A percentile compares a stretch with the other conserved stretches of the same genome.
Conservation (phyloP, 2,329 filamentous ascomycete genomes). For the Trichoderma sp. region DNA sequence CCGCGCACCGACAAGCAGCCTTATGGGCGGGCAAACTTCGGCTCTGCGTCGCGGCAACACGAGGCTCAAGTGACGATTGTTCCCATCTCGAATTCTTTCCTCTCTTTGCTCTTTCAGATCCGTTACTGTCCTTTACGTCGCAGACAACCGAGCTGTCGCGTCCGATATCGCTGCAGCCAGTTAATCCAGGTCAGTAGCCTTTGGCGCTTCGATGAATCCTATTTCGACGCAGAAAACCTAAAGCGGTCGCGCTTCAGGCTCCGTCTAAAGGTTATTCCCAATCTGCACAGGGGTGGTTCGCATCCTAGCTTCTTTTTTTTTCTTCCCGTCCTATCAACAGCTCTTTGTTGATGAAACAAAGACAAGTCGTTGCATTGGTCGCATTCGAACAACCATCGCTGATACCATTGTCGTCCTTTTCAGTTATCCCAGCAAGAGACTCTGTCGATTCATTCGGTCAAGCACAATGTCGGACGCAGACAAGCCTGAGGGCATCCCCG, state of each 20-base stretch:
- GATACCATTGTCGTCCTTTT: background rate
- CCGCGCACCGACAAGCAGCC: background rate
- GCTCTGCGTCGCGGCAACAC: slow-evolving; percentile 14
- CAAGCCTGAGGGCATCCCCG: slow-evolving; percentile 32
- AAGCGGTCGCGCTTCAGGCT: slow-evolving; percentile 9
- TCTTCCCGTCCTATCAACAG: background rate
- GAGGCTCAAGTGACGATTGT: slow-evolving; percentile 18
- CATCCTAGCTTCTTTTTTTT: slow-evolving; percentile 5
- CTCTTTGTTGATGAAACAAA: background rate
- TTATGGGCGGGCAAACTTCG: slow-evolving; percentile 21
- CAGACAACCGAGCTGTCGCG: slow-evolving; percentile 17
- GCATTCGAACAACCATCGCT: background rate
- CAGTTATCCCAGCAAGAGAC: slow-evolving; percentile 17
- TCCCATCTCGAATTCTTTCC: slow-evolving; percentile 2
- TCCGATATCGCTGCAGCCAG: slow-evolving; percentile 21
- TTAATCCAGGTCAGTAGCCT: slow-evolving; percentile 16
- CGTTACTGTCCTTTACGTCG: slow-evolving; percentile 11
- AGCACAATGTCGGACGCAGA: slow-evolving; percentile 34
- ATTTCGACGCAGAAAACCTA: background rate
- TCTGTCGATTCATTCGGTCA: slow-evolving; percentile 21
- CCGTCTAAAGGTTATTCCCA: slow-evolving; percentile 6
- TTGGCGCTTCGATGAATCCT: background rate
- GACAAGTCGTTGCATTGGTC: background rate
- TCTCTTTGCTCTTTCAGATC: background rate
- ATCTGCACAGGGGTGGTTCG: slow-evolving; percentile 10